A percentile compares a stretch with the other conserved stretches of the same genome.
Evolutionary conservation across 441 rosid genomes (phyloP).

Genomic region (Metrosideros polymorpha): DNA sequence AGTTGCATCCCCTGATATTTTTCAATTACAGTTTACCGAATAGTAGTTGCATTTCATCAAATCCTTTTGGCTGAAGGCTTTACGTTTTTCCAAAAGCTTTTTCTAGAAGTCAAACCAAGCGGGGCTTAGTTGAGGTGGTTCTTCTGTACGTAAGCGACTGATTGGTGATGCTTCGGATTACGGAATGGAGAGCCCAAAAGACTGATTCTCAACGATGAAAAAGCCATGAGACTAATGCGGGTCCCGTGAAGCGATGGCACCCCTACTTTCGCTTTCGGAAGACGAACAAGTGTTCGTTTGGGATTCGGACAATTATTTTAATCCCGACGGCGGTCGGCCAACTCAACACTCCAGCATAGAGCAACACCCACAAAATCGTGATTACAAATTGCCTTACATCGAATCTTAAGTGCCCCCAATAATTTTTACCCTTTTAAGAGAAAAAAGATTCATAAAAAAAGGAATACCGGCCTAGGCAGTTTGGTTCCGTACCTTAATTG

Average conservation of each 20-base stretch:
- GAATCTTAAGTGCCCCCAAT: not conserved
- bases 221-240: accelerated
- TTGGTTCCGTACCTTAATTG: accelerated
- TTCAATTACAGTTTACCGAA: no score
- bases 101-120: no score
- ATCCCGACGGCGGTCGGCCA: accelerated
- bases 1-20: no score
- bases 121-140: no score
- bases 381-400: not conserved
- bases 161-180: accelerated
- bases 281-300: not conserved
- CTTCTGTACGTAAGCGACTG: accelerated
- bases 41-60: no score
- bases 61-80: no score
- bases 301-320: not conserved
- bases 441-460: not conserved
- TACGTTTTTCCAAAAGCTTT: no score
- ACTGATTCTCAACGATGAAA: not conserved
- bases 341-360: not conserved
- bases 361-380: not conserved
- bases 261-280: no score
- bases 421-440: not conserved
- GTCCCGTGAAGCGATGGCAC: no score
- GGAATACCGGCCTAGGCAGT: accelerated
- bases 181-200: accelerated